These are phyloP conservation scores for Cladosporium cucumerinum DNA, from an alignment of 2,329 filamentous ascomycete genomes.

Conservation along the genomic window DNA sequence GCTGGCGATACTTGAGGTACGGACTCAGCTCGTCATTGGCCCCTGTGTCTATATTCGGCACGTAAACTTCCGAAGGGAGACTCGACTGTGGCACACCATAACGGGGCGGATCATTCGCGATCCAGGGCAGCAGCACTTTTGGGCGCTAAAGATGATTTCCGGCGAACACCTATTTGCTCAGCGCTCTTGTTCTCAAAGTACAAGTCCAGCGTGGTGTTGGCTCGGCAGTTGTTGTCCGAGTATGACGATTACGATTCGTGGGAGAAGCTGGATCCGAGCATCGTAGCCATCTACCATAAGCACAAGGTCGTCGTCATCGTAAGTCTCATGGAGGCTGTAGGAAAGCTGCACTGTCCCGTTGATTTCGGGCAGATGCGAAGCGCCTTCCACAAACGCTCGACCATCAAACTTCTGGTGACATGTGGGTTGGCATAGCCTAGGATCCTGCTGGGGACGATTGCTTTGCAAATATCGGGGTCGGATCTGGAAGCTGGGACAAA, in stretches of 20 bases:
- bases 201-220: slow-evolving; percentile 45
- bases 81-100: slow-evolving; percentile 51
- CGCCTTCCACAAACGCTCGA: slow-evolving; percentile 18
- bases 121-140: slow-evolving; percentile 51
- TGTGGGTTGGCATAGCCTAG: slow-evolving; percentile 27
- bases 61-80: slow-evolving; percentile 49
- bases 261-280: slow-evolving; percentile 62
- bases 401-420: slow-evolving; percentile 22
- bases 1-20: slow-evolving; percentile 41
- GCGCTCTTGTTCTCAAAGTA: neutral
- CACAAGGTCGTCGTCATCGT: slow-evolving; percentile 26
- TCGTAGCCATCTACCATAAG: slow-evolving; percentile 37
- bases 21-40: slow-evolving; percentile 37
- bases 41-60: slow-evolving; percentile 47
- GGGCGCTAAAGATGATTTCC: slow-evolving; percentile 56
- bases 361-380: slow-evolving; percentile 26
- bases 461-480: slow-evolving; percentile 25
- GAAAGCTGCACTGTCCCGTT: slow-evolving; percentile 21
- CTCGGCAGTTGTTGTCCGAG: slow-evolving; percentile 45
- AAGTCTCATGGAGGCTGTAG: slow-evolving; percentile 15
- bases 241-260: slow-evolving; percentile 53
- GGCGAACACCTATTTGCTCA: slow-evolving; percentile 40
- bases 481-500: slow-evolving; percentile 11
- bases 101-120: slow-evolving; percentile 48
- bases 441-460: slow-evolving; percentile 25